Evolutionary conservation across 192 early-diverging fungal species (phyloP), one percentile per base, ranked within the genome.

Genomic region (Chytriomyces sp.): DNA sequence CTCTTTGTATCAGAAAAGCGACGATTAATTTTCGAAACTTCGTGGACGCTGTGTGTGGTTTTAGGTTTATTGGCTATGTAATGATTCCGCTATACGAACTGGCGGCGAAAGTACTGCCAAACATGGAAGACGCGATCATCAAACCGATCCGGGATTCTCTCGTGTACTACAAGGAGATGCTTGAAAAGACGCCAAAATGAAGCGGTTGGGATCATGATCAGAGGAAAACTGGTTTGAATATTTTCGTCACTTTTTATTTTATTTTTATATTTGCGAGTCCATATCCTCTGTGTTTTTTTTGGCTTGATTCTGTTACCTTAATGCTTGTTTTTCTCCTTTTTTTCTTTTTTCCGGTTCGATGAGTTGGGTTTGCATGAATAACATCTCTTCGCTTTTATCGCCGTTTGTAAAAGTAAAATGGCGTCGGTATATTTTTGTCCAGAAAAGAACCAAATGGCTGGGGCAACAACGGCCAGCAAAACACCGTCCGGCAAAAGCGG

Each of bases 51-150:
- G 23, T 50, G 5, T 35, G 7, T 68, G 78, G 75, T 35, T 35
- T 81, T 20, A 80, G 82, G 2, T 89, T 89, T 67, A 89, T 89
- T 77, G 79, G 80, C 6, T 89, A 85, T 77, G 87, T 89, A 8
- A 80, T 89, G 83, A 84, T 89, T 71, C 87, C 87, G 46, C 77
- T 89, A 2, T 89, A 86, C 72, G 87, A 89, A 70, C 80, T 82
- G 2, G 75, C 82, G 8, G 67, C 80, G 11, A 86, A 85, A 46
- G 82, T 89, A 8, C 57, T 86, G 59, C 86, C 85, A 26, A 79
- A 85, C 68, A 85, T 85, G 84, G 82, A 83, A 18, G 79, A 79
- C 43, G 61, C 76, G 7, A 64, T 85, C 64, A 80, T 85, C 24
- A 49, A 45, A 20, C 84, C 84, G 48, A 82, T 85, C 44, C 45